Evolutionary conservation across 345 rosid genomes (phyloP), one percentile per base, ranked within the genome.

Genomic region (Nephelium lappaceum): DNA sequence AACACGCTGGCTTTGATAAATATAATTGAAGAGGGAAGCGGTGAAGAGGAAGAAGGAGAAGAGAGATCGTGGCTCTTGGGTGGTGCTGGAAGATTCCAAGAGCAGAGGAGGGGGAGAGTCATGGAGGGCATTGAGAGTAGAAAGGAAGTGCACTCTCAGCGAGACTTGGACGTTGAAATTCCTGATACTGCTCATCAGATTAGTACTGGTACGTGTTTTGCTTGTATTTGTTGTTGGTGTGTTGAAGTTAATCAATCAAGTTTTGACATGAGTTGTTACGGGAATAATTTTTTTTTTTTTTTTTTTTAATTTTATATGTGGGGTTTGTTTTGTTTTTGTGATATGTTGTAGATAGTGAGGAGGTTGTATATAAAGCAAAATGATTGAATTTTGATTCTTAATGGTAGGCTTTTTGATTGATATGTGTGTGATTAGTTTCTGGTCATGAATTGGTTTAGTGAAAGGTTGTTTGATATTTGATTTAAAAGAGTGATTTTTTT

Each of bases 171-270:
- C 36, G 71, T 89, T 67, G 91, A 88, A 36, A 64, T 87, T 71
- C 93, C 97, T 18, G 93, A 89, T 43, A 95, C 95, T 79, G 98
- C 95, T 18, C 98, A 95, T 83, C 90, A 88, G 82, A 89, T 95
- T 71, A 92, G 98, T 84, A 89, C 80, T 78, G 98, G 98, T 93
- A 74, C 16, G 80, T 21, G 67, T 24, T 9, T 60, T 60, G 58
- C 5, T 25, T 18, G 6, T 24, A 11, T 62, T 62, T 18, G 9
- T 27, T 71, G 63, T 31, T 31, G 36, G 36, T 31, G 4, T 71
- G 24, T 69, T 6, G 18, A 71, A 53, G 63, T 51, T 18, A 1
- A 25, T 49, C 55, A 15, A 12, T 49, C 55, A 18, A 51, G 21
- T 51, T 53, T 51, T 18, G 6, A 27, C 61, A 6, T 8, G 55